Evolutionary conservation across 1,284 basidiomycete species (phyloP).

Genomic region (Puccinia triticina): DNA sequence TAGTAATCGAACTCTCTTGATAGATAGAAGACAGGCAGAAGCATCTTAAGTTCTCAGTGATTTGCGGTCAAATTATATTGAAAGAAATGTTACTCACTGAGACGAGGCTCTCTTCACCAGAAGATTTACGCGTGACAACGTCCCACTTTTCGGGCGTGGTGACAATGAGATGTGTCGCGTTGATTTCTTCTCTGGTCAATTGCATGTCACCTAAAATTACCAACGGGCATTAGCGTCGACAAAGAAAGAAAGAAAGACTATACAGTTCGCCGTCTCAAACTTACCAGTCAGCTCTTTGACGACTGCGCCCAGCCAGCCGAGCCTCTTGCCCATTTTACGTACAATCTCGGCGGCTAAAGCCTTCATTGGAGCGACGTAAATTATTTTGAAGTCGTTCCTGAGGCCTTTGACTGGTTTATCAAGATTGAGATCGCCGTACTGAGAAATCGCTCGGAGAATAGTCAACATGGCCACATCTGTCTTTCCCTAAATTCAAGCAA

Average conservation of each 20-base stretch:
- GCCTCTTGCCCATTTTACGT: constrained; percentile 83
- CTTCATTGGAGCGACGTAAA: constrained; percentile 99
- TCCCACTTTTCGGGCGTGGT: constrained; percentile 99
- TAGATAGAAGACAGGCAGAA: background rate
- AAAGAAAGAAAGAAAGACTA: background rate
- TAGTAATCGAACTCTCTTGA: constrained; percentile 76
- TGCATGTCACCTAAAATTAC: constrained; percentile 85
- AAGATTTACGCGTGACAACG: constrained; percentile 95
- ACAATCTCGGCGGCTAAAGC: constrained; percentile 94
- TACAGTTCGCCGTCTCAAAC: constrained; percentile 50
- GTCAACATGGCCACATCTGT: constrained; percentile 97
- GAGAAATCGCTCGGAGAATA: constrained; percentile 82
- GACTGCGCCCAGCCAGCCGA: constrained; percentile 84
- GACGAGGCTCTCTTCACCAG: constrained; percentile 91
- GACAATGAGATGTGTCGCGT: constrained; percentile 95
- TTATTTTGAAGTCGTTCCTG: constrained; percentile 77
- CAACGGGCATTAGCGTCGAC: background rate
- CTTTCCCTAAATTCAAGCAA: constrained; percentile 69
- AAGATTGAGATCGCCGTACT: constrained; percentile 76
- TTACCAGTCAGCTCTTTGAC: constrained; percentile 88
- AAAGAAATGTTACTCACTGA: constrained; percentile 60
- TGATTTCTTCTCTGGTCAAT: constrained; percentile 88
- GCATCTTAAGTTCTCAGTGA: background rate
- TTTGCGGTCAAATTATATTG: background rate
- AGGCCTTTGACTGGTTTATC: constrained; percentile 66